A percentile compares a stretch with the other conserved stretches of the same genome.
Conservation (phyloP, 2,329 filamentous ascomycete genomes). For the Fusarium falciforme region DNA sequence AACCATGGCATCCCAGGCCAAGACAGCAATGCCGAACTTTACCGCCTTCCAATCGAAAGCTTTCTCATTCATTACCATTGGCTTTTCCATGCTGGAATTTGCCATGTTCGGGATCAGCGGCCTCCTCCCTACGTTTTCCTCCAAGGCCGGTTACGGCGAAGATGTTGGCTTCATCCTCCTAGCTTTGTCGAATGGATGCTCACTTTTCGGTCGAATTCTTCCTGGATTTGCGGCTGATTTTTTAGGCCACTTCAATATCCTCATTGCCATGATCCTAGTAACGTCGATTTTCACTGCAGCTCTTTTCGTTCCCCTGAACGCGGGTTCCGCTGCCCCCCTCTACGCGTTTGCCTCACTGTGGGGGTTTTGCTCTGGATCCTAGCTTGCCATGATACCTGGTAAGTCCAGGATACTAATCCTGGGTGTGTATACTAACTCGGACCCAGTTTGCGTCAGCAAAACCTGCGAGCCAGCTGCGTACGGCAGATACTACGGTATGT, state of each 20-base stretch:
- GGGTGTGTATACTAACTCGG: neutral
- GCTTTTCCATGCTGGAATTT: slow-evolving; percentile 57
- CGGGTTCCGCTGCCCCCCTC: slow-evolving; percentile 47
- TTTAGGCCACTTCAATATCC: slow-evolving; percentile 54
- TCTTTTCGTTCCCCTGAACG: slow-evolving; percentile 53
- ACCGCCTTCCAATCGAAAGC: slow-evolving; percentile 50
- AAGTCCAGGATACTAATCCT: neutral
- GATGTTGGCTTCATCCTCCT: slow-evolving; percentile 55
- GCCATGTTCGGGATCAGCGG: slow-evolving; percentile 57
- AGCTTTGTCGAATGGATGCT: slow-evolving; percentile 54
- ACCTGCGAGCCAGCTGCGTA: slow-evolving; percentile 56
- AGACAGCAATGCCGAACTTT: slow-evolving; percentile 47
- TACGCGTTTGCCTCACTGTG: slow-evolving; percentile 56
- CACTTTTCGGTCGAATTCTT: slow-evolving; percentile 53
- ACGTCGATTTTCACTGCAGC: slow-evolving; percentile 51
- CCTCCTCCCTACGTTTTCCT: slow-evolving; percentile 56
- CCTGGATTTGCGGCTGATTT: slow-evolving; percentile 54
- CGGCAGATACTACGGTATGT: slow-evolving; percentile 50
- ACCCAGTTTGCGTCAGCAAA: slow-evolving; percentile 54
- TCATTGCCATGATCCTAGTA: slow-evolving; percentile 27
- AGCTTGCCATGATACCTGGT: slow-evolving; percentile 50
- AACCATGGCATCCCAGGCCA: neutral
- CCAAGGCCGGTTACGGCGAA: slow-evolving; percentile 39
- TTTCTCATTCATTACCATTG: slow-evolving; percentile 52
- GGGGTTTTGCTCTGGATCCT: slow-evolving; percentile 58